Conservation (phyloP, 2,329 filamentous ascomycete species). For the Fusarium chuoi region DNA sequence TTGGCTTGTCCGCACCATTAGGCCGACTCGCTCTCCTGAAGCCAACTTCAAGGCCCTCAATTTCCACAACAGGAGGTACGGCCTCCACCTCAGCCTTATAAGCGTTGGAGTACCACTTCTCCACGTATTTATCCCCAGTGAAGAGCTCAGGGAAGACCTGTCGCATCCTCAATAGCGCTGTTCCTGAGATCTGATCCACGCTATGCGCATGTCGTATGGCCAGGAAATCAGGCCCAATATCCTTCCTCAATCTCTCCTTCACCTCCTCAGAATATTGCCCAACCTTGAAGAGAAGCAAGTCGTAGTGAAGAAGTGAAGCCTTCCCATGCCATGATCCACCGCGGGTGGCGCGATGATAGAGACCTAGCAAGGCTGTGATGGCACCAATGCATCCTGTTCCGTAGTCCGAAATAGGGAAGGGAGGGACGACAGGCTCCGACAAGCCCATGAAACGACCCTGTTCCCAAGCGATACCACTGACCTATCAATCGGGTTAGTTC, state of each 20-base stretch:
- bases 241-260: slow-evolving; percentile 61
- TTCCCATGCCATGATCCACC: slow-evolving; percentile 75
- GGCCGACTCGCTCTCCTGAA: slow-evolving; percentile 55
- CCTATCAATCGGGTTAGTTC: slow-evolving; percentile 49
- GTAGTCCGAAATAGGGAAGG: slow-evolving; percentile 73
- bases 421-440: slow-evolving; percentile 72
- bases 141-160: slow-evolving; percentile 29
- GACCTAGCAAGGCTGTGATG: slow-evolving; percentile 71
- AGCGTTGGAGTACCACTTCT: slow-evolving; percentile 35
- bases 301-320: slow-evolving; percentile 74
- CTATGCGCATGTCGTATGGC: slow-evolving; percentile 68
- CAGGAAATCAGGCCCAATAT: slow-evolving; percentile 64
- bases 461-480: slow-evolving; percentile 67
- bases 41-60: slow-evolving; percentile 57
- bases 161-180: slow-evolving; percentile 60
- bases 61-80: slow-evolving; percentile 57
- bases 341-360: slow-evolving; percentile 69
- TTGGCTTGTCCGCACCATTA: slow-evolving; percentile 67
- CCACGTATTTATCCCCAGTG: slow-evolving; percentile 15
- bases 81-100: slow-evolving; percentile 50
- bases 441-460: slow-evolving; percentile 71
- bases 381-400: slow-evolving; percentile 78
- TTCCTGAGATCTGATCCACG: slow-evolving; percentile 72
- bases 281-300: slow-evolving; percentile 70
- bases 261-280: slow-evolving; percentile 66